Conservation (phyloP, 257 asterid species). For the Solanum bulbocastanum region DNA sequence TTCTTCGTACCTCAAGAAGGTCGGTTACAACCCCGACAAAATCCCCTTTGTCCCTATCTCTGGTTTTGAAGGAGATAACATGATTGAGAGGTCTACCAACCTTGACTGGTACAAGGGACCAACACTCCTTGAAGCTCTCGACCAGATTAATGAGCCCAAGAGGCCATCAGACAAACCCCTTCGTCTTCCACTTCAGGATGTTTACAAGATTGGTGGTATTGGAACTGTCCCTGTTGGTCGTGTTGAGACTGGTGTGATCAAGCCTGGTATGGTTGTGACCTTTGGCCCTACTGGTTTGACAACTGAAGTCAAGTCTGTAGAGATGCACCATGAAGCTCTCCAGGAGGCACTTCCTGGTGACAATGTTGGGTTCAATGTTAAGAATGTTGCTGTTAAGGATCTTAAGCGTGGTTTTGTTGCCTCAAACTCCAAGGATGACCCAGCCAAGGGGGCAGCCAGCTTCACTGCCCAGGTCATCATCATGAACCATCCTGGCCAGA, state of each 20-base stretch:
- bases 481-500: slow-evolving; percentile 75
- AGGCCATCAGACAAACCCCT: slow-evolving; percentile 24
- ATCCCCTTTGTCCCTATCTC: not conserved
- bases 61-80: not conserved
- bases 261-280: slow-evolving; percentile 62
- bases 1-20: not conserved
- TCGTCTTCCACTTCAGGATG: slow-evolving; percentile 82
- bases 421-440: slow-evolving; percentile 72
- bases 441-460: slow-evolving; percentile 57
- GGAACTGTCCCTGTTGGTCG: slow-evolving; percentile 78
- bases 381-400: slow-evolving; percentile 79
- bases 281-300: slow-evolving; percentile 65
- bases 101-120: not conserved
- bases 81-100: not conserved
- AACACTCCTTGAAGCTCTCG: not conserved
- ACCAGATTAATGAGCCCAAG: not conserved
- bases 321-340: slow-evolving; percentile 71
- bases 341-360: slow-evolving; percentile 76
- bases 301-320: slow-evolving; percentile 75
- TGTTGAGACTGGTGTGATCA: slow-evolving; percentile 17
- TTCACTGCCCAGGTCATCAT: slow-evolving; percentile 64
- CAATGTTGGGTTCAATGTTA: slow-evolving; percentile 72
- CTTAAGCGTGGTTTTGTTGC: slow-evolving; percentile 73
- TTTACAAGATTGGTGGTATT: slow-evolving; percentile 81
- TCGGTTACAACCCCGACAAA: not conserved